These are phyloP conservation scores for Trichocomaceae sp. DNA, from an alignment of 2,329 filamentous ascomycete species.

Conservation along the genomic window DNA sequence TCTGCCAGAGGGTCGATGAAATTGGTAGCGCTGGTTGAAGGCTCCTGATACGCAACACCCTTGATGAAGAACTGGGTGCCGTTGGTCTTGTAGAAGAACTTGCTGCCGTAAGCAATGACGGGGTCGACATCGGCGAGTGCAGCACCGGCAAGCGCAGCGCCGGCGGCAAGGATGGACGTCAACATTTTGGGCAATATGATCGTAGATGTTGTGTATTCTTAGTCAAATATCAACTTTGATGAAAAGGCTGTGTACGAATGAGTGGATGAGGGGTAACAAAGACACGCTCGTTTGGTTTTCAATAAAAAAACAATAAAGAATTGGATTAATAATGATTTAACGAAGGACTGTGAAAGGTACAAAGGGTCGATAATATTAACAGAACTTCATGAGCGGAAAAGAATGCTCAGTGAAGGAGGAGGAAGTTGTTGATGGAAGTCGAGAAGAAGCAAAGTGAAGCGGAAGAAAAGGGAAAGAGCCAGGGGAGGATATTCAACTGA, in stretches of 20 bases:
- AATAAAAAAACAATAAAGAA: background rate
- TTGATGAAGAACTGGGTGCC: constrained; percentile 78
- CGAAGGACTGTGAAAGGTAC: constrained; percentile 9
- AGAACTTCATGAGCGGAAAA: background rate
- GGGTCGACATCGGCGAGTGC: constrained; percentile 49
- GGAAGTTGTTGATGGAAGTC: background rate
- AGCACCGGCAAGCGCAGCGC: constrained; percentile 46
- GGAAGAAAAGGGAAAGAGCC: constrained; percentile 5
- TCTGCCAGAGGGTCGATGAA: constrained; percentile 83
- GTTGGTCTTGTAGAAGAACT: constrained; percentile 85
- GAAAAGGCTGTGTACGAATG: background rate
- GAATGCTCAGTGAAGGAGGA: background rate
- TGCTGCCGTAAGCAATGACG: constrained; percentile 57
- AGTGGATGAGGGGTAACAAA: constrained; percentile 1
- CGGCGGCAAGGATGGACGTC: constrained; percentile 43
- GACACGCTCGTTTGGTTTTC: background rate
- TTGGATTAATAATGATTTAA: background rate
- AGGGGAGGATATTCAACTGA: background rate
- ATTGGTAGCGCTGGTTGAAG: constrained; percentile 28
- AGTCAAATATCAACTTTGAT: background rate
- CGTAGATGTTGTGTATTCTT: background rate
- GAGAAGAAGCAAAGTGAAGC: constrained; percentile 9
- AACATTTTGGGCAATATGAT: constrained; percentile 46
- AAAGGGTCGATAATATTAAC: constrained; percentile 1
- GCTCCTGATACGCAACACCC: constrained; percentile 86